Evolutionary conservation across 208 protist species (phyloP), one percentile per base, ranked within the genome.

Genomic region (Trypanosoma vivax): DNA sequence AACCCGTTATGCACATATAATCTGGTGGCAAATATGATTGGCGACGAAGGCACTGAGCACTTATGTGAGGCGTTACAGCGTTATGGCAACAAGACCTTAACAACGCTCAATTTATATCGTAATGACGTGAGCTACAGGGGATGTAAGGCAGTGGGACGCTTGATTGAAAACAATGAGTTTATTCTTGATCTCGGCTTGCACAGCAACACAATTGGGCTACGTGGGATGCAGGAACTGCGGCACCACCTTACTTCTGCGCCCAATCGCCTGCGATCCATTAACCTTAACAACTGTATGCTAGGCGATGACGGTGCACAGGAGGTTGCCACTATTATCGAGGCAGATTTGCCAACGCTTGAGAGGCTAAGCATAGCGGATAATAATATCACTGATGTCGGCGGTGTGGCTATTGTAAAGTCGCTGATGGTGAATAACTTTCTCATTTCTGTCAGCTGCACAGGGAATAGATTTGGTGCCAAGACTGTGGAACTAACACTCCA

Each of bases 301-400:
- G 86, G 86, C 39, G 81, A 93, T 34, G 79, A 85, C 27, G 86
- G 86, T 5, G 86, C 86, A 7, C 59, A 62, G 33, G 77, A 87
- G 34, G 46, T 90, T 25, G 86, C 79, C 3, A 49, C 50, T 1
- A 58, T 93, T 41, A 79, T 93, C 34, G 52, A 50, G 10, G 69
- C 86, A 5, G 70, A 87, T 45, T 45, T 78, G 13, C 73, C 81
- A 0, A 24, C 54, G 3, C 54, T 93, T 27, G 68, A 84, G 49
- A 66, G 79, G 1, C 56, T 93, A 0, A 76, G 79, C 38, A 55
- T 87, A 1, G 71, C 81, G 1, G 72, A 84, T 37, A 93, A 93
- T 54, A 50, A 63, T 27, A 75, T 93, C 53, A 86, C 79, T 0
- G 86, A 93, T 42, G 50, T 53, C 1, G 82, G 81, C 4, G 63